Base-by-base conservation (phyloP, 108 stramenopile species). In the Craspedostauros australis region DNA sequence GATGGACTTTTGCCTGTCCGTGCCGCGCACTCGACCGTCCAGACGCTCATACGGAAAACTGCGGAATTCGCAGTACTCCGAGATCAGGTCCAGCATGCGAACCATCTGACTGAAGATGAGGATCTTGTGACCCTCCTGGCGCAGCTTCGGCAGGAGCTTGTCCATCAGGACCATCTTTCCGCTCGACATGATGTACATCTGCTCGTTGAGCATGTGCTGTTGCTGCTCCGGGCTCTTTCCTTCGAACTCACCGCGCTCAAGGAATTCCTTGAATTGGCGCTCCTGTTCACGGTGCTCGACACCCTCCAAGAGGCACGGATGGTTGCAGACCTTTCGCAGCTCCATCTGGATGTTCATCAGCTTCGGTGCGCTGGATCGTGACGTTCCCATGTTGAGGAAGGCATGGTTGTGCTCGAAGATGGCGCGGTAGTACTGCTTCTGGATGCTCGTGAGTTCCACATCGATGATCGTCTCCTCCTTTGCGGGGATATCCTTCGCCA, bases 281-380 rank as follows among this genome's bases (percentile, higher is more conserved):
- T 94, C 94, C 41, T 81, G 70, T 65, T 98, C 97, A 53, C 90
- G 69, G 16, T 93, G 82, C 50, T 98, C 96, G 7, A 97, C 90
- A 9, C 97, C 97, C 16, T 84, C 84, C 22, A 98, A 72, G 19
- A 99, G 68, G 71, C 82, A 98, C 19, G 99, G 99, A 70, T 99
- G 99, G 74, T 99, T 99, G 83, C 97, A 98, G 62, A 69, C 74
- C 73, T 99, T 99, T 38, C 99, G 82, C 28, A 99, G 76, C 59
- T 99, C 96, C 96, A 98, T 99, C 52, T 98, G 96, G 39, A 99
- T 94, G 67, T 99, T 99, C 94, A 95, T 95, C 38, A 99, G 77
- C 56, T 91, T 94, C 20, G 94, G 96, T 20, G 88, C 82, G 39
- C 40, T 79, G 12, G 60, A 42, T 41, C 79, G 64, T 2, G 62